Evolutionary conservation across 2,329 filamentous ascomycete species (phyloP).

Genomic region (Cercospora berteroae): DNA sequence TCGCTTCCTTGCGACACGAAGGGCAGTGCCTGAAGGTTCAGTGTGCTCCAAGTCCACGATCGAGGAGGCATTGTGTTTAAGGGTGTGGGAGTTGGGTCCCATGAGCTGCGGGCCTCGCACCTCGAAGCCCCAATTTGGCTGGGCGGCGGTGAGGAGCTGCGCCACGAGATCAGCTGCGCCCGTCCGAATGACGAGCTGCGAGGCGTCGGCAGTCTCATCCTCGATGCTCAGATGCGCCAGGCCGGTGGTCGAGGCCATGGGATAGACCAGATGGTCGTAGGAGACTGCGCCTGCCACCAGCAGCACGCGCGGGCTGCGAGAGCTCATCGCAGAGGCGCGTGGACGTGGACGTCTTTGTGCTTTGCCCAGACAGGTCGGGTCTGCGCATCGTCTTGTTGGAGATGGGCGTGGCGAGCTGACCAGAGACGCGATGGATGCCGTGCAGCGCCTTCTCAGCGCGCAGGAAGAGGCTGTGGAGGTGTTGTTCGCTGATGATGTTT

Average conservation of each 20-base stretch:
- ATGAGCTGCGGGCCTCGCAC: slow-evolving; percentile 32
- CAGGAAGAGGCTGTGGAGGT: slow-evolving; percentile 1
- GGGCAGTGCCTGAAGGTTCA: slow-evolving; percentile 11
- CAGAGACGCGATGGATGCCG: not conserved
- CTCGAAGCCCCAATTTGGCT: slow-evolving; percentile 32
- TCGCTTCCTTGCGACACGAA: slow-evolving; percentile 28
- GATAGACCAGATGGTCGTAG: slow-evolving; percentile 37
- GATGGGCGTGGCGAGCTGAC: not conserved
- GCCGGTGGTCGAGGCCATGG: slow-evolving; percentile 21
- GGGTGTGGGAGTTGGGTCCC: slow-evolving; percentile 27
- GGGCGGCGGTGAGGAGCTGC: slow-evolving; percentile 36
- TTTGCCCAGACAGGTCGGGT: slow-evolving; percentile 15
- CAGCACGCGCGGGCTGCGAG: slow-evolving; percentile 28
- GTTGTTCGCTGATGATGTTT: not conserved
- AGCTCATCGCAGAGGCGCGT: slow-evolving; percentile 22
- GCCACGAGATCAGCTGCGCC: slow-evolving; percentile 36
- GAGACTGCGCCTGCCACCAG: slow-evolving; percentile 37
- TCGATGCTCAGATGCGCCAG: slow-evolving; percentile 8
- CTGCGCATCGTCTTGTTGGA: slow-evolving; percentile 4
- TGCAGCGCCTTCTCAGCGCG: not conserved
- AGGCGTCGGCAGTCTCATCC: slow-evolving; percentile 20
- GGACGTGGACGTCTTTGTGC: slow-evolving; percentile 18
- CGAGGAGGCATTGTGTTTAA: slow-evolving; percentile 35
- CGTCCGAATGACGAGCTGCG: slow-evolving; percentile 34
- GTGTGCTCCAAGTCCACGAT: slow-evolving; percentile 31